Evolutionary conservation across 148 eudicot genomes (phyloP).

Genomic region (Heliamphora exappendiculata): DNA sequence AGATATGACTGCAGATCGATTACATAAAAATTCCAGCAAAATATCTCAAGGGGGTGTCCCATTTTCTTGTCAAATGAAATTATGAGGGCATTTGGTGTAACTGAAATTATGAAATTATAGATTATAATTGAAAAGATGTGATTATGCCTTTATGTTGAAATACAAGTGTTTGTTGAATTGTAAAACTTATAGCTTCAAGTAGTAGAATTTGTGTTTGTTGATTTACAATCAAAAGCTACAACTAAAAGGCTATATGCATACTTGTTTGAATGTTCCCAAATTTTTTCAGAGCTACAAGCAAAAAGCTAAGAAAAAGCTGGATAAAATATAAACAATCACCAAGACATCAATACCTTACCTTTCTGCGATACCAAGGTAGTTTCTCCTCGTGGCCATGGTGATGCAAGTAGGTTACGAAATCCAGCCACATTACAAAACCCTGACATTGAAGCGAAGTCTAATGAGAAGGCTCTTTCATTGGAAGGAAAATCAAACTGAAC

Average conservation of each 20-base stretch:
- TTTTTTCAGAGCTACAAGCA: too few relatives aligned
- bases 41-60: neutral
- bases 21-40: neutral
- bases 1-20: neutral
- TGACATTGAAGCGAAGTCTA: neutral
- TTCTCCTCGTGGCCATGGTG: conserved; percentile 43
- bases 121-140: too few relatives aligned
- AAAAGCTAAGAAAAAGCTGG: neutral
- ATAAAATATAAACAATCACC: neutral
- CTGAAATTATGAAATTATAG: too few relatives aligned
- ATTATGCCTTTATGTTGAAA: too few relatives aligned
- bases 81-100: too few relatives aligned
- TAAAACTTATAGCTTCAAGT: too few relatives aligned
- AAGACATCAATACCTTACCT: conserved; percentile 31
- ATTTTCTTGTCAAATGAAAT: too few relatives aligned
- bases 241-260: too few relatives aligned
- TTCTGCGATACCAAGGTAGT: conserved; percentile 42
- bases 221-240: too few relatives aligned
- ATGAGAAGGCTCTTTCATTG: neutral
- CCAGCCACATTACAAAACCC: conserved; percentile 35
- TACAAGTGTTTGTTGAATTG: too few relatives aligned
- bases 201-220: too few relatives aligned
- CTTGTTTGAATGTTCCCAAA: too few relatives aligned
- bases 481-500: neutral
- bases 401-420: conserved; percentile 36